Conservation (phyloP, 73 alveolate genomes). For the Symbiodinium pilosum region DNA sequence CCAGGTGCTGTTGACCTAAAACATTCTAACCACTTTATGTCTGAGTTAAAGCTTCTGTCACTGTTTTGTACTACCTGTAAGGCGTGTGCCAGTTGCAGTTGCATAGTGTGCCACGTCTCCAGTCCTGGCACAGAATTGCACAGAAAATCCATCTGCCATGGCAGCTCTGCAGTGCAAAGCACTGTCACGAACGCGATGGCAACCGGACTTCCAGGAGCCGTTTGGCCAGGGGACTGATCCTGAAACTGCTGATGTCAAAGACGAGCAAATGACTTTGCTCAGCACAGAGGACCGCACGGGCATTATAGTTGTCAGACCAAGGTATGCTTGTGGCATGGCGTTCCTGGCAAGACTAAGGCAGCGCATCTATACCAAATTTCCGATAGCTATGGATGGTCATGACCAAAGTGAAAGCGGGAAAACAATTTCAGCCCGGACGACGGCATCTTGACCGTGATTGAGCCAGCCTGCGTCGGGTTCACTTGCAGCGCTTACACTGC, state of each 20-base stretch:
- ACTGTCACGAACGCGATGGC: constrained; percentile 82
- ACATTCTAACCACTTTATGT: not conserved
- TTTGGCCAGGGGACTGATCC: constrained; percentile 56
- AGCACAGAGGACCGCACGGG: not conserved
- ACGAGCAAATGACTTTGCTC: not conserved
- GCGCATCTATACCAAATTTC: not conserved
- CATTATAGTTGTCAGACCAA: constrained; percentile 62
- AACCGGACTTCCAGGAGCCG: constrained; percentile 82
- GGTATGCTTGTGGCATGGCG: constrained; percentile 79
- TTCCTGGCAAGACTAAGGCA: constrained; percentile 39
- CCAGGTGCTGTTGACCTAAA: constrained; percentile 82
- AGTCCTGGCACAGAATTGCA: not conserved
- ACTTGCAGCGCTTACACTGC: too few relatives aligned
- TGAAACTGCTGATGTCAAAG: not conserved
- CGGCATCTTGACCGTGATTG: constrained; percentile 89
- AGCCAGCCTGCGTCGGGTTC: constrained; percentile 59
- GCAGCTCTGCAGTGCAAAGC: not conserved
- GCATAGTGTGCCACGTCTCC: constrained; percentile 86
- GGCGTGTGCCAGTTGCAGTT: constrained; percentile 59
- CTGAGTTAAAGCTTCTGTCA: too few relatives aligned
- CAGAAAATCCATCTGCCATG: not conserved
- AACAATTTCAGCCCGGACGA: not conserved
- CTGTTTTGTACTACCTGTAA: too few relatives aligned
- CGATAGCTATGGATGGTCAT: too few relatives aligned
- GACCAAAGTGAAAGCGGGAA: too few relatives aligned